A percentile compares a stretch with the other conserved stretches of the same genome.
These are phyloP conservation scores for Brassica cretica DNA, from an alignment of 345 rosid genomes.

Conservation along the genomic window DNA sequence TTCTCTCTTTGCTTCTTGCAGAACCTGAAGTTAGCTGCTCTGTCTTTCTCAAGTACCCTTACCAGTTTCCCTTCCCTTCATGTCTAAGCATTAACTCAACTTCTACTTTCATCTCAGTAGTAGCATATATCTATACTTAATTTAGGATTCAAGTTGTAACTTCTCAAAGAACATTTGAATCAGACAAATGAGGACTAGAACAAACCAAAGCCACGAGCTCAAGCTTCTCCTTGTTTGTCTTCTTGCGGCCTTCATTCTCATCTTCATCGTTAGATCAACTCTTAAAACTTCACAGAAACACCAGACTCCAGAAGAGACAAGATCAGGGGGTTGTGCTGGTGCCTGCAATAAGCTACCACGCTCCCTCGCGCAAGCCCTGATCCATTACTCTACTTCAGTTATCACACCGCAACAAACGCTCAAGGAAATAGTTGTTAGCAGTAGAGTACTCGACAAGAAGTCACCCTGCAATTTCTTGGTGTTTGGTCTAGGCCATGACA, in stretches of 20 bases:
- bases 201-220: slow-evolving; percentile 38
- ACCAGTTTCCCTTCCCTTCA: slow-evolving; percentile 21
- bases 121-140: slow-evolving; percentile 3
- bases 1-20: slow-evolving; percentile 25
- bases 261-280: neutral
- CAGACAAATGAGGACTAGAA: slow-evolving; percentile 66
- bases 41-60: slow-evolving; percentile 23
- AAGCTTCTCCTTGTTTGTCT: neutral
- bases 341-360: neutral
- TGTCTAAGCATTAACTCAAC: slow-evolving; percentile 35
- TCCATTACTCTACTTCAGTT: neutral
- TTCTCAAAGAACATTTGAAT: neutral
- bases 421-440: slow-evolving; percentile 50
- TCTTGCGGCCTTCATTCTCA: neutral
- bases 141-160: neutral
- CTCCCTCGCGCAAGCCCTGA: neutral
- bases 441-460: slow-evolving; percentile 56
- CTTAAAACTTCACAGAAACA: neutral
- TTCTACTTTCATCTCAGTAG: neutral
- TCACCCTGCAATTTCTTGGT: slow-evolving; percentile 93
- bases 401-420: slow-evolving; percentile 47
- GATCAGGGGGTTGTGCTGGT: neutral
- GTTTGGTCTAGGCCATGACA: slow-evolving; percentile 88
- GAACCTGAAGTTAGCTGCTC: slow-evolving; percentile 29
- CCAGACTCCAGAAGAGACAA: neutral